These are phyloP conservation scores for Alliaria petiolata DNA, from an alignment of 345 rosid species.

Conservation along the genomic window DNA sequence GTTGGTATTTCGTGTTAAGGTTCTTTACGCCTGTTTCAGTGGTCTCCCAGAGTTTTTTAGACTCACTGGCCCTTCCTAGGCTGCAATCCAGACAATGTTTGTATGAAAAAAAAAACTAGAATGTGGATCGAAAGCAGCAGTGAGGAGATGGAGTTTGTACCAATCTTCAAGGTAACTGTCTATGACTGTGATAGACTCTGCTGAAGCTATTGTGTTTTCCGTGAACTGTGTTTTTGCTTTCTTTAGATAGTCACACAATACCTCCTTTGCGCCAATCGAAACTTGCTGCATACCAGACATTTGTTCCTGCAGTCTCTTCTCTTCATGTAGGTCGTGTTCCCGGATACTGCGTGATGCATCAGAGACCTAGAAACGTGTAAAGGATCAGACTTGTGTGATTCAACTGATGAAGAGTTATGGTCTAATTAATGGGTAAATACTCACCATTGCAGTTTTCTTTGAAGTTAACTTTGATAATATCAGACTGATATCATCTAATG, in stretches of 20 bases:
- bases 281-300: constrained; percentile 58
- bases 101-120: background rate
- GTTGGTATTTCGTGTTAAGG: constrained; percentile 32
- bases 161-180: constrained; percentile 58
- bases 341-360: constrained; percentile 55
- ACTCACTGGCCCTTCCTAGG: constrained; percentile 41
- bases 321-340: constrained; percentile 41
- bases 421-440: constrained; percentile 11
- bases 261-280: constrained; percentile 47
- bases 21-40: constrained; percentile 34
- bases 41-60: constrained; percentile 55
- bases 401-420: background rate
- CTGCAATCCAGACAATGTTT: constrained; percentile 37
- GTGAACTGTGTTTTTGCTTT: constrained; percentile 44
- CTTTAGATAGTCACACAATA: constrained; percentile 44
- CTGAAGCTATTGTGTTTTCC: constrained; percentile 57
- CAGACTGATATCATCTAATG: constrained; percentile 54
- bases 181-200: constrained; percentile 51
- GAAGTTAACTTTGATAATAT: constrained; percentile 63
- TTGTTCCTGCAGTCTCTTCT: constrained; percentile 50
- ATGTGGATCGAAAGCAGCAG: background rate
- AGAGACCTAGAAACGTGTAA: constrained; percentile 45
- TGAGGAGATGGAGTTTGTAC: constrained; percentile 31
- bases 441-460: constrained; percentile 63
- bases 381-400: background rate